Base-by-base conservation (phyloP, 495 filamentous ascomycete species). In the Bathelium albidoporum region DNA sequence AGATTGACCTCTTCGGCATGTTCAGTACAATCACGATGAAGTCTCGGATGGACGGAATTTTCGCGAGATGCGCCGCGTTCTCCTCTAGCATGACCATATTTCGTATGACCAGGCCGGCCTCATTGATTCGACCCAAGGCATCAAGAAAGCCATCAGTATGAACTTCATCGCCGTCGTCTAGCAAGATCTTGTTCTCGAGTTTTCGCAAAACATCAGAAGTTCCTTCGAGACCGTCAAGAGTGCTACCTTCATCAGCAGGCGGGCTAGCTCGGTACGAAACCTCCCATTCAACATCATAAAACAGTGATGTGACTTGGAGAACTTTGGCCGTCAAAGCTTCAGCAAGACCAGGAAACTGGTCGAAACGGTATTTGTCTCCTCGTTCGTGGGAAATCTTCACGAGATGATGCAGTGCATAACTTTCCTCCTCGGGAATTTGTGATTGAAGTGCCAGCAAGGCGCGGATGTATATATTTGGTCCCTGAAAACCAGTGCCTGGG, bases 321-420 rank as follows among this genome's bases (percentile, higher is more conserved):
- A 88, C 83, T 70, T 91, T 93, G 67, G 89, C 86, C 67, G 96
- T 87, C 28, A 99, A 79, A 14, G 88, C 88, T 71, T 97, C 94
- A 1, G 90, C 90, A 39, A 99, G 79, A 34, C 90, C 85, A n/a
- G 88, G 86, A 69, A 96, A 97, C 2, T 86, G 85, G 63, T 96
- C 92, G 63, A 96, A 96, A 65, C 89, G 88, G 74, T 95, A 96
- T 70, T 96, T 96, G 71, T 97, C 95, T 32, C 92, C 93, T 32
- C 90, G 82, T 72, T 97, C 92, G 62, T 89, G 91, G 0, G 92
- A 96, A 20, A 96, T 96, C 72, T 96, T 94, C 63, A 97, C 92
- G 14, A 99, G 77, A 71, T 97, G 93, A 63, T 91, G 90, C 20
- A 97, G 76, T 0, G 90, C 91, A 73, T 91, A 97, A 29, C 89